These are phyloP conservation scores for Hypomyces perniciosus DNA, from an alignment of 2,329 filamentous ascomycete genomes.

Conservation along the genomic window DNA sequence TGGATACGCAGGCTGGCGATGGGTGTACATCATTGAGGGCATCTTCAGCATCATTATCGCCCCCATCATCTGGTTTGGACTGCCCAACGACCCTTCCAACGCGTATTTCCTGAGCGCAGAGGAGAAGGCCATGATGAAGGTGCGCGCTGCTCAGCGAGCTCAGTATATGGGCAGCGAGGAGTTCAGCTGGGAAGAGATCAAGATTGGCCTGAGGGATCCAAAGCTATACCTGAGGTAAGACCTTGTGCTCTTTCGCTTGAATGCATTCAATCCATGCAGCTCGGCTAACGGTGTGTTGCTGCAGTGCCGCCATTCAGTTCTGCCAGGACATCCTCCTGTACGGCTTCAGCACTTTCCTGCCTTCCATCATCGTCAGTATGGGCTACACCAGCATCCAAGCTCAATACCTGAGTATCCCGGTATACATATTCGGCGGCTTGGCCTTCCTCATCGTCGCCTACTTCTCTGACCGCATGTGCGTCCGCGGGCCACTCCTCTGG, in stretches of 20 bases:
- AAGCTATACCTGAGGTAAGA: slow-evolving; percentile 44
- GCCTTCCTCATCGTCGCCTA: slow-evolving; percentile 39
- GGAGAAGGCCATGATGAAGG: slow-evolving; percentile 44
- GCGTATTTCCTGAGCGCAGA: slow-evolving; percentile 44
- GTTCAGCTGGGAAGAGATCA: slow-evolving; percentile 46
- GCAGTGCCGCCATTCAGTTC: slow-evolving; percentile 40
- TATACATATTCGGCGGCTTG: slow-evolving; percentile 46
- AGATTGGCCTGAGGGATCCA: slow-evolving; percentile 40
- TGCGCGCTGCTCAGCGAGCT: slow-evolving; percentile 37
- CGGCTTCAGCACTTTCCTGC: slow-evolving; percentile 54
- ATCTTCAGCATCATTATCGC: slow-evolving; percentile 37
- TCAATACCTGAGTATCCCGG: slow-evolving; percentile 50
- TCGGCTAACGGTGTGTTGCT: neutral
- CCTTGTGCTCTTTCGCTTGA: neutral
- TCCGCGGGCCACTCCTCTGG: slow-evolving; percentile 46
- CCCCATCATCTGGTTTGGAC: slow-evolving; percentile 38
- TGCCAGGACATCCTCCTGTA: slow-evolving; percentile 48
- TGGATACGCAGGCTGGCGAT: slow-evolving; percentile 42
- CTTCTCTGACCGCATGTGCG: slow-evolving; percentile 37
- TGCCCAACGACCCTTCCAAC: slow-evolving; percentile 40
- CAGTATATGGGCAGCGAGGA: slow-evolving; percentile 44
- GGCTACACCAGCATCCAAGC: slow-evolving; percentile 45
- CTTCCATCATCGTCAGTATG: slow-evolving; percentile 47
- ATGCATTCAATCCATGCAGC: neutral
- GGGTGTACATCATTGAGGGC: slow-evolving; percentile 47